Base-by-base conservation (phyloP, 257 asterid species). In the Haberlea rhodopensis region DNA sequence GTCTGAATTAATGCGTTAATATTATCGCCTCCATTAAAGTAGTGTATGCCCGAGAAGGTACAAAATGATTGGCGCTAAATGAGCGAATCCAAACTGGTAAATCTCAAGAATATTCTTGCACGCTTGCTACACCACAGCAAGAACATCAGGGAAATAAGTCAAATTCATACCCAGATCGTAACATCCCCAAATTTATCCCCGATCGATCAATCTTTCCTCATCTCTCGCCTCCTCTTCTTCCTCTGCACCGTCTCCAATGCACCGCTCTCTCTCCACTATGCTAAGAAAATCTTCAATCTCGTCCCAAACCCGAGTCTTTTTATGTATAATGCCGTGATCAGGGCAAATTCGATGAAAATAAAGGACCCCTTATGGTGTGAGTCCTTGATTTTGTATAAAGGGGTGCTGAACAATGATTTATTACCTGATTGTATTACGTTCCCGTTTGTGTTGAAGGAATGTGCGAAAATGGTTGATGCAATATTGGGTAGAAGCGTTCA, bases 401-500 rank as follows among this genome's bases (percentile, higher is more conserved):
- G 74, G 66, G 60, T 90, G 88, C 68, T 87, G 58, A 16, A 40
- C 24, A 20, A 62, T 15, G 76, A 71, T 9, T 43, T 84, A 46
- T 16, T 62, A 9, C 95, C 97, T 0, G 86, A 87, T 74, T 72
- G 63, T 54, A 78, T 90, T 45, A 85, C 96, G 0, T 43, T 87
- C 9, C 95, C 92, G 2, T 87, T 85, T 58, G 72, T 90, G 76
- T 73, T 90, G 48, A 87, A 90, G 66, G 87, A 82, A 73, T 87
- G 96, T 72, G 83, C 76, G 28, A 85, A 31, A 49, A 68, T 84
- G 63, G 64, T 27, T 46, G 85, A 79, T 57, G 45, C 53, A 32
- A 16, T 57, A 2, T 55, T 69, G 40, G 95, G 96, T 43, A 70
- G 71, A 75, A 70, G 76, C 70, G 32, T 87, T 56, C 97, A 90